Conservation (phyloP, 345 rosid species). For the Triadica sebifera region DNA sequence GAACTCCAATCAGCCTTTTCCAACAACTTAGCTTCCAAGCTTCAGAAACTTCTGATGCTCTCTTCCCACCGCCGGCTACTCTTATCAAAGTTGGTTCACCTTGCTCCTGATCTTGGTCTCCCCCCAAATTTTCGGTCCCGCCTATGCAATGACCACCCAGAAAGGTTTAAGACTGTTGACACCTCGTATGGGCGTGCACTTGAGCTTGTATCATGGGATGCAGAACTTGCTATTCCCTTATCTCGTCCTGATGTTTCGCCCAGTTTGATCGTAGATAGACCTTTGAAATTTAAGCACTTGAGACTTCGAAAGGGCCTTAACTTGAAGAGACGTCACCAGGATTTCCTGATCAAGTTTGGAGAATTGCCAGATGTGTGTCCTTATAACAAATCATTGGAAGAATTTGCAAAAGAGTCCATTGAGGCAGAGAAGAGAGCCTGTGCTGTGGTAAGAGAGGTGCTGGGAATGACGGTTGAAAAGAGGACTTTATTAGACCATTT, state of each 20-base stretch:
- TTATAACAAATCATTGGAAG: slow-evolving; percentile 46
- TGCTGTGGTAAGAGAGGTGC: slow-evolving; percentile 59
- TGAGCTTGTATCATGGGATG: slow-evolving; percentile 82
- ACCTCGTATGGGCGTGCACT: slow-evolving; percentile 82
- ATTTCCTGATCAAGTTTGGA: slow-evolving; percentile 57
- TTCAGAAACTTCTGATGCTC: slow-evolving; percentile 87
- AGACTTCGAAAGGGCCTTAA: slow-evolving; percentile 74
- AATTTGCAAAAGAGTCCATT: slow-evolving; percentile 49
- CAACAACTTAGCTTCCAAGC: slow-evolving; percentile 55
- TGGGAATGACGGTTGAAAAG: slow-evolving; percentile 70
- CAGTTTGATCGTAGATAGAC: slow-evolving; percentile 74
- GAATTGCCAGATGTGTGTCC: slow-evolving; percentile 72
- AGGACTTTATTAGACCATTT: slow-evolving; percentile 77
- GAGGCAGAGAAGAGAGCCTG: slow-evolving; percentile 88
- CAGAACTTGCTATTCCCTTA: slow-evolving; percentile 49
- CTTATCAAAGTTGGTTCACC: slow-evolving; percentile 77
- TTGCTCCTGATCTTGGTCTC: slow-evolving; percentile 84
- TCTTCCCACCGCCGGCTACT: slow-evolving; percentile 67
- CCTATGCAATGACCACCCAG: slow-evolving; percentile 75
- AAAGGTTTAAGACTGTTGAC: slow-evolving; percentile 66
- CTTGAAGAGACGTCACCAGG: slow-evolving; percentile 59
- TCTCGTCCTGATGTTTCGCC: slow-evolving; percentile 34
- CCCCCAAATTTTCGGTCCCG: slow-evolving; percentile 84
- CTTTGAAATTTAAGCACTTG: slow-evolving; percentile 73
- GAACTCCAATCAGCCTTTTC: slow-evolving; percentile 56